These are phyloP conservation scores for Hymenoscyphus infarciens DNA, from an alignment of 2,329 filamentous ascomycete genomes.

Conservation along the genomic window DNA sequence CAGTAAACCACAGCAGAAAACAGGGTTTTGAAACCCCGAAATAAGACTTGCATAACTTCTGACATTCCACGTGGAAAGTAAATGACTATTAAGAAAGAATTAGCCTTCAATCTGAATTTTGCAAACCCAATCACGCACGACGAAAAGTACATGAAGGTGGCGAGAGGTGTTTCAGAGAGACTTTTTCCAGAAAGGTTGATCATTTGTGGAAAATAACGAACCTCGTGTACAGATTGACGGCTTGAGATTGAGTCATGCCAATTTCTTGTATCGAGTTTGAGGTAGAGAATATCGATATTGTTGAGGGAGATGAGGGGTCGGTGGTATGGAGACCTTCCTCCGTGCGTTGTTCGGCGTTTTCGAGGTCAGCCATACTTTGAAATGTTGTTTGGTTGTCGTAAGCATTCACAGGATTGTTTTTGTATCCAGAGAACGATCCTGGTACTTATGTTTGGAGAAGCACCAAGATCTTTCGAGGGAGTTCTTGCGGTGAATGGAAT, in stretches of 20 bases:
- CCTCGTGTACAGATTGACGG: slow-evolving; percentile 42
- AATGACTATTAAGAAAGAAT: slow-evolving; percentile 2
- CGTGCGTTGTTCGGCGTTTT: background rate
- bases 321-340: background rate
- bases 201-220: background rate
- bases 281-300: background rate
- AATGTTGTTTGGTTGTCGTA: background rate
- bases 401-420: background rate
- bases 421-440: no score
- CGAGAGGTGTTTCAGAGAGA: background rate
- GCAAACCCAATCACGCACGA: background rate
- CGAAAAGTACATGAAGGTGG: background rate
- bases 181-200: background rate
- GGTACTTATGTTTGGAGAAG: no score
- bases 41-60: slow-evolving; percentile 39
- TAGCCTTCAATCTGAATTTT: background rate
- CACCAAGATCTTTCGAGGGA: no score
- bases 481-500: no score
- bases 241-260: slow-evolving; percentile 36
- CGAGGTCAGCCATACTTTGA: background rate
- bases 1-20: background rate
- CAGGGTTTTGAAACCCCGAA: background rate
- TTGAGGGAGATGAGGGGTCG: background rate
- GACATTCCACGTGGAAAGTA: slow-evolving; percentile 48
- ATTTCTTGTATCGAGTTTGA: slow-evolving; percentile 1